phyloP scores from a whole-genome alignment of 148 eudicot genomes.

The Dysphania ambrosioides region DNA sequence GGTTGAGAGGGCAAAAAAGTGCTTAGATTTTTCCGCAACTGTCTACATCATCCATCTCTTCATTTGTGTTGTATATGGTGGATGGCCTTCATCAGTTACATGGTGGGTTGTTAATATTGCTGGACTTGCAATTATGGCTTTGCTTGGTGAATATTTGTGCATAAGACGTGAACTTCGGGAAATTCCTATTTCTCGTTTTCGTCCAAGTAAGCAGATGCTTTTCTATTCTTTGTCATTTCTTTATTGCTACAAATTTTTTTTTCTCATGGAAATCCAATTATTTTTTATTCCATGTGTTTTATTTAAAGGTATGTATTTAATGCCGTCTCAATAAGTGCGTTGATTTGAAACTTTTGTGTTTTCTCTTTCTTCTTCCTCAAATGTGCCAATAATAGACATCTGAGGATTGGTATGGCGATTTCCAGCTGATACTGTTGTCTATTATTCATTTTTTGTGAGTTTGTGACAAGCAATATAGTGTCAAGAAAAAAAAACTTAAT shows the following conservation, averaged over 20 bases:
- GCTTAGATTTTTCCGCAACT: slow-evolving; percentile 91
- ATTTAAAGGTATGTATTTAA: background rate
- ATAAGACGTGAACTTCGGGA: slow-evolving; percentile 81
- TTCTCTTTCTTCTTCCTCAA: background rate
- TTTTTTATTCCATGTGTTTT: background rate
- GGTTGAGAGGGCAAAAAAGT: slow-evolving; percentile 94
- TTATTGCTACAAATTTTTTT: background rate
- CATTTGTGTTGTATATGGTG: slow-evolving; percentile 77
- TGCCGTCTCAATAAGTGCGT: background rate
- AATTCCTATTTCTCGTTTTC: slow-evolving; percentile 72
- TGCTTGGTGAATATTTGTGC: slow-evolving; percentile 93
- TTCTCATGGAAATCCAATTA: background rate
- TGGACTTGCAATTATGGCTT: slow-evolving; percentile 80
- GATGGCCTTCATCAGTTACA: slow-evolving; percentile 89
- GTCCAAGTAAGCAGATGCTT: slow-evolving; percentile 65
- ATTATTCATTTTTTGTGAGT: background rate
- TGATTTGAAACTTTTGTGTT: background rate
- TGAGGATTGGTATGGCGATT: background rate
- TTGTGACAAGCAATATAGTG: background rate
- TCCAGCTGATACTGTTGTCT: background rate
- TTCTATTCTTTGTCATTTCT: background rate
- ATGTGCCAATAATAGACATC: background rate
- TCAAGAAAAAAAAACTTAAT: no score
- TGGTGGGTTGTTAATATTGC: slow-evolving; percentile 87
- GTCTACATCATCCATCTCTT: slow-evolving; percentile 72